phyloP scores from a whole-genome alignment of 306 rosid species.

The Malus sylvestris region DNA sequence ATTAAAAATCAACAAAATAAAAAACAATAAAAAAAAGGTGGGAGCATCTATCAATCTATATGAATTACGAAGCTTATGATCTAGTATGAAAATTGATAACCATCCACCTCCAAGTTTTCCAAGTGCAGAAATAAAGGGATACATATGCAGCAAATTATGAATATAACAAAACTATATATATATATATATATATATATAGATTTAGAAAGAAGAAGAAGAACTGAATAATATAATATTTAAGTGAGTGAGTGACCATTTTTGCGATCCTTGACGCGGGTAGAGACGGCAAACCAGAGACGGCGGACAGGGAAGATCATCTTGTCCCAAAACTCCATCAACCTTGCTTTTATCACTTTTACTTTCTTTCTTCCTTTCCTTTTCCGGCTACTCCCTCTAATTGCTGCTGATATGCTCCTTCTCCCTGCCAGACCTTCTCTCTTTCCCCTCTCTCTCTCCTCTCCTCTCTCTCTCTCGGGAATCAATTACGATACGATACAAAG shows the following conservation, averaged over 20 bases:
- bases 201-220: too few species aligned
- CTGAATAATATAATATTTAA: not conserved
- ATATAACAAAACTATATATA: not conserved
- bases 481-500: not conserved
- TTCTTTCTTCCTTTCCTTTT: constrained; percentile 28
- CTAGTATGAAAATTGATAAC: not conserved
- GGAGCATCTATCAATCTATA: not conserved
- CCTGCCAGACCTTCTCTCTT: constrained; percentile 46
- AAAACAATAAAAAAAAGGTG: not conserved
- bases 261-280: constrained; percentile 52
- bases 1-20: too few species aligned
- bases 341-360: constrained; percentile 19
- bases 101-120: not conserved
- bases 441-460: not conserved
- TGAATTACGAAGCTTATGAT: not conserved
- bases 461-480: not conserved
- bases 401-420: constrained; percentile 24
- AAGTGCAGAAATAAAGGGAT: not conserved
- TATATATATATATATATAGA: not conserved
- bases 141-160: not conserved
- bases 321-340: constrained; percentile 54
- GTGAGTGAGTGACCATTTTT: constrained; percentile 36
- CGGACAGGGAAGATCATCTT: constrained; percentile 66
- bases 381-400: constrained; percentile 16
- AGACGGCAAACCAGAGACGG: constrained; percentile 65